A percentile compares a stretch with the other conserved stretches of the same genome.
phyloP scores from a whole-genome alignment of 2,329 filamentous ascomycete species.

The Fusarium chuoi region DNA sequence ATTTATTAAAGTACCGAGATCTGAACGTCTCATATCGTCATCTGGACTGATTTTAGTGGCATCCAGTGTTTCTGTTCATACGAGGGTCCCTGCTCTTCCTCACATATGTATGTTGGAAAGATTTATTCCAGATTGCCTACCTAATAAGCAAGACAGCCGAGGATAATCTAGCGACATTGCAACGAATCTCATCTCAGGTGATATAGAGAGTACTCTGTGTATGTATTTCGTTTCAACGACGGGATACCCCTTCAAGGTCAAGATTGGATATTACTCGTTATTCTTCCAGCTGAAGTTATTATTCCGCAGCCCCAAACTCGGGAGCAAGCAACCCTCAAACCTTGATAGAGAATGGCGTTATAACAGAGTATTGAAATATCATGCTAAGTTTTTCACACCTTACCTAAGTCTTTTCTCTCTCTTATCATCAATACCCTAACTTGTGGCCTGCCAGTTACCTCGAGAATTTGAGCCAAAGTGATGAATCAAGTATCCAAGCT shows the following conservation, averaged over 20 bases:
- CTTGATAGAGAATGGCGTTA: background rate
- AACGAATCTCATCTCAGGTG: background rate
- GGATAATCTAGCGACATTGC: conserved; percentile 19
- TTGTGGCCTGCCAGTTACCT: background rate
- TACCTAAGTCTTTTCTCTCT: background rate
- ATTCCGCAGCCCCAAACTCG: background rate
- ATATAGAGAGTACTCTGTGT: background rate
- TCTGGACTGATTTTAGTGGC: conserved; percentile 5
- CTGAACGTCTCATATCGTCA: background rate
- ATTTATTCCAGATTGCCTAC: conserved; percentile 2
- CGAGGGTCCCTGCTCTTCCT: conserved; percentile 8
- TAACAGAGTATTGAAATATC: background rate
- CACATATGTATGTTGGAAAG: conserved; percentile 2
- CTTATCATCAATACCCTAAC: background rate
- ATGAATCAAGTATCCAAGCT: background rate
- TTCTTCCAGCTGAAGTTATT: background rate
- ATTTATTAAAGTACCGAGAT: background rate
- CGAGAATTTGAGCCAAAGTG: background rate
- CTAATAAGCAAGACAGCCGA: conserved; percentile 11
- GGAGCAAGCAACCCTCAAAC: background rate
- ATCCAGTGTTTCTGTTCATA: conserved; percentile 7
- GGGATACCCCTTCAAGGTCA: conserved; percentile 3
- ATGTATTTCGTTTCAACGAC: background rate
- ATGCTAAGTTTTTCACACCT: background rate
- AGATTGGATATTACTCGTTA: background rate